phyloP scores from a whole-genome alignment of 2,329 filamentous ascomycete species.

The Scedosporium dehoogii region DNA sequence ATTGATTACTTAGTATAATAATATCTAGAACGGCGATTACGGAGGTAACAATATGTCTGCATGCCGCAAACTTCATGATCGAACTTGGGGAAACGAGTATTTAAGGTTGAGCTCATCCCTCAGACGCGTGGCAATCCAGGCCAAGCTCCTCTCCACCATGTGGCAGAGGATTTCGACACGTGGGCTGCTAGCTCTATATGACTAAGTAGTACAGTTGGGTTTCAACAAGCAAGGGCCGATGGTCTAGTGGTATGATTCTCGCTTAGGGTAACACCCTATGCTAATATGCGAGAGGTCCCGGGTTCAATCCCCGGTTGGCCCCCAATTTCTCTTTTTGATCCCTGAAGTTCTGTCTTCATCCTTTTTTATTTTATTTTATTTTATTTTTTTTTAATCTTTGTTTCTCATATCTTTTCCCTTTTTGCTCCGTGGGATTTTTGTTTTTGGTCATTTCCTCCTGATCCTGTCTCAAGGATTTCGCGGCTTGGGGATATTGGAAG shows the following conservation, averaged over 20 bases:
- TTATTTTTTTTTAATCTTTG: too few relatives aligned
- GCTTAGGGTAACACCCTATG: slow-evolving; percentile 41
- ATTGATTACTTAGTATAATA: background rate
- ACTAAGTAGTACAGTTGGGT: background rate
- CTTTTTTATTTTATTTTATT: background rate
- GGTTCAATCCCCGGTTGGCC: slow-evolving; percentile 1
- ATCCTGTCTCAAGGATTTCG: background rate
- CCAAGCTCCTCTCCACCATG: too few relatives aligned
- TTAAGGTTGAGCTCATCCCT: background rate
- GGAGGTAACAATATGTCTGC: background rate
- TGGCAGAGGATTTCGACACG: too few relatives aligned
- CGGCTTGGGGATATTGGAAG: too few relatives aligned
- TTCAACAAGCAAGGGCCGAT: slow-evolving; percentile 15
- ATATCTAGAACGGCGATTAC: background rate
- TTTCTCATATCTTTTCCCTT: too few relatives aligned
- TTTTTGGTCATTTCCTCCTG: background rate
- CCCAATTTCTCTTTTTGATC: background rate
- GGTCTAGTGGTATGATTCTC: slow-evolving; percentile 64
- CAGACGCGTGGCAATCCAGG: too few relatives aligned
- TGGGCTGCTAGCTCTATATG: background rate
- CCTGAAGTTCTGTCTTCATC: background rate
- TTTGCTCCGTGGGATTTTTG: background rate
- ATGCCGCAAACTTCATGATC: background rate
- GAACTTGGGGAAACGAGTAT: background rate
- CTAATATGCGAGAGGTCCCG: background rate